These are phyloP conservation scores for Phytophthora cryptogea DNA, from an alignment of 352 stramenopile species.

Conservation along the genomic window DNA sequence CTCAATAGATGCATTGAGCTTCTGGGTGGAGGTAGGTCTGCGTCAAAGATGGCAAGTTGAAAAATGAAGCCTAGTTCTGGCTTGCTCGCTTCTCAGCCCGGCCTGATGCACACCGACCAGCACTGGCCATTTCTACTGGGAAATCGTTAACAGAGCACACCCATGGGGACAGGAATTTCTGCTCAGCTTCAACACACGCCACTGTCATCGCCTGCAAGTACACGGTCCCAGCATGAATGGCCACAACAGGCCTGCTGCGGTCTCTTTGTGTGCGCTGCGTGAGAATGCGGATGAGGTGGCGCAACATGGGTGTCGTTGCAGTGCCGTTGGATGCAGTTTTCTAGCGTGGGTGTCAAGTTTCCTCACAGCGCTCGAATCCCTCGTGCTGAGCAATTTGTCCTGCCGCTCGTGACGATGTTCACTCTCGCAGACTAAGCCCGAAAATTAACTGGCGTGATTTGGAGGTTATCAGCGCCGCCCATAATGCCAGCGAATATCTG, in stretches of 20 bases:
- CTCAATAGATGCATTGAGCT: constrained; percentile 15
- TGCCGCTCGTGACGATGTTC: background rate
- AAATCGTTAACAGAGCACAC: background rate
- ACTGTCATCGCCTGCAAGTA: background rate
- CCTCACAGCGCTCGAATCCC: too few species aligned
- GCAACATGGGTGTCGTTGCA: background rate
- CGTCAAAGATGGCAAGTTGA: background rate
- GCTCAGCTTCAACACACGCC: background rate
- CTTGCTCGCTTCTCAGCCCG: background rate
- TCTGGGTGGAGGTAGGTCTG: background rate
- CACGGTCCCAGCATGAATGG: background rate
- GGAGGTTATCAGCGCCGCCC: background rate
- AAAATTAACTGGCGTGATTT: constrained; percentile 4
- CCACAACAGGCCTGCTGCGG: constrained; percentile 1
- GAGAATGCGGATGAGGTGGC: background rate
- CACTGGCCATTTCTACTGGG: constrained; percentile 1
- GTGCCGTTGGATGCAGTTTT: background rate
- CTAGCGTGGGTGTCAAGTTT: too few species aligned
- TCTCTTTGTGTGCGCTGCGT: constrained; percentile 1
- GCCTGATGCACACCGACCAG: background rate
- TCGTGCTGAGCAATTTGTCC: too few species aligned
- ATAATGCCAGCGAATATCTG: constrained; percentile 5
- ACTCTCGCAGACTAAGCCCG: background rate
- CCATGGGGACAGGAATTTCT: background rate
- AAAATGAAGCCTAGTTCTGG: constrained; percentile 2